A percentile compares a stretch with the other conserved stretches of the same genome.
Conservation (phyloP, 768 basidiomycete species). For the Rhizopogon rudus region DNA sequence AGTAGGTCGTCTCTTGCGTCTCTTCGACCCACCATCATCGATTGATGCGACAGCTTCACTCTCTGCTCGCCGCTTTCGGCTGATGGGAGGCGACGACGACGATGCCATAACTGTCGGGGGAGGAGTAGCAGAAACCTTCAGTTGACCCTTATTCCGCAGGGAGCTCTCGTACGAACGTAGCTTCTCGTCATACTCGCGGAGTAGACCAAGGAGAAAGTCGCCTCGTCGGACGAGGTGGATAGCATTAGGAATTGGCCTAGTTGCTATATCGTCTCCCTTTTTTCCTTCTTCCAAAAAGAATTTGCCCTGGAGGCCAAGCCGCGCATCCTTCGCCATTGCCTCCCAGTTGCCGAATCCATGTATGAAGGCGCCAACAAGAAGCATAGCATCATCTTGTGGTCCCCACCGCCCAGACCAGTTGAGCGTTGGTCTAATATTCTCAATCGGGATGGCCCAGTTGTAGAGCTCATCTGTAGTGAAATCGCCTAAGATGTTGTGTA, state of each 20-base stretch:
- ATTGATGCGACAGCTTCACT: conserved; percentile 82
- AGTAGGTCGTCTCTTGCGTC: conserved; percentile 90
- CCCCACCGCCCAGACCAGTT: conserved; percentile 98
- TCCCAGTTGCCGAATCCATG: conserved; percentile 99
- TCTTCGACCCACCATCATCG: conserved; percentile 62
- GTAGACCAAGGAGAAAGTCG: conserved; percentile 82
- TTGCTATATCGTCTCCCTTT: conserved; percentile 82
- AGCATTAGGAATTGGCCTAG: conserved; percentile 90
- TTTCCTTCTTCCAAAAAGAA: conserved; percentile 99
- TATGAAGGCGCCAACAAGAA: conserved; percentile 87
- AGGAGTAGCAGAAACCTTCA: conserved; percentile 71
- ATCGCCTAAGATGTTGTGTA: conserved; percentile 72
- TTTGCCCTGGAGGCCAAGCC: conserved; percentile 81
- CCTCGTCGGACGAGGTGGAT: conserved; percentile 97
- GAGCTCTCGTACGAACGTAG: conserved; percentile 83
- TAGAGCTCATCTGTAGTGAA: conserved; percentile 62
- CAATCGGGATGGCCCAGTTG: conserved; percentile 85
- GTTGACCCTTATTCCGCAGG: conserved; percentile 62
- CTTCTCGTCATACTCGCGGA: conserved; percentile 89
- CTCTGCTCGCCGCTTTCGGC: conserved; percentile 73
- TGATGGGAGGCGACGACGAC: conserved; percentile 38
- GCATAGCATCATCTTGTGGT: conserved; percentile 87
- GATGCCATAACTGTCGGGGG: conserved; percentile 69
- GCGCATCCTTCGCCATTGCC: conserved; percentile 82
- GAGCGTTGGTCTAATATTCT: conserved; percentile 88